phyloP scores from a whole-genome alignment of 805 yeast genomes.

The Metschnikowia continentalis region DNA sequence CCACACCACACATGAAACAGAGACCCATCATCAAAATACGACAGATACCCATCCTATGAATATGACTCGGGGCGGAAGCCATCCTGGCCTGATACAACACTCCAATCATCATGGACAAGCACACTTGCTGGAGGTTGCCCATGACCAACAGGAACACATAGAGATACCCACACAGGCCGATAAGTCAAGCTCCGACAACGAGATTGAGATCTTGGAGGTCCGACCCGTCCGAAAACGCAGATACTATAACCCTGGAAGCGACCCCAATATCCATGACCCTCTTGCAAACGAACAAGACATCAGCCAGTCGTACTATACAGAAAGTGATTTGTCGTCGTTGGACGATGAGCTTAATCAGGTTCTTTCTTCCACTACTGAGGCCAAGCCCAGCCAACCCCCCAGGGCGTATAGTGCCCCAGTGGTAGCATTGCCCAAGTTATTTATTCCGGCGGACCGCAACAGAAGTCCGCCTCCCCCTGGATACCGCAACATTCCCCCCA shows the following conservation, averaged over 20 bases:
- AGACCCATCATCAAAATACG: too few species aligned
- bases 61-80: too few species aligned
- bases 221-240: slow-evolving; percentile 1
- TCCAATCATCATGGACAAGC: not conserved
- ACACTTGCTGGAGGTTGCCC: not conserved
- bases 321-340: slow-evolving; percentile 14
- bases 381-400: not conserved
- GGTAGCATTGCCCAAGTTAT: slow-evolving; percentile 6
- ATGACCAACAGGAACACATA: not conserved
- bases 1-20: not conserved
- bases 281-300: not conserved
- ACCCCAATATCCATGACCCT: not conserved
- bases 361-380: slow-evolving; percentile 2
- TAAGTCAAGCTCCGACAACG: slow-evolving; percentile 9
- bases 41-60: too few species aligned
- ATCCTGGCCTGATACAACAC: not conserved
- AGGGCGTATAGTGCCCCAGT: not conserved
- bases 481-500: slow-evolving; percentile 27
- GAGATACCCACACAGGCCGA: not conserved
- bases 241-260: not conserved
- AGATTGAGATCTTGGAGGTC: slow-evolving; percentile 17
- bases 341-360: slow-evolving; percentile 14
- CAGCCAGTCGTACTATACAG: slow-evolving; percentile 2
- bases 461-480: slow-evolving; percentile 17
- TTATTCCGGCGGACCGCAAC: slow-evolving; percentile 5